Evolutionary conservation across 1,284 basidiomycete genomes (phyloP), one percentile per base, ranked within the genome.

Genomic region (Bjerkandera adusta): DNA sequence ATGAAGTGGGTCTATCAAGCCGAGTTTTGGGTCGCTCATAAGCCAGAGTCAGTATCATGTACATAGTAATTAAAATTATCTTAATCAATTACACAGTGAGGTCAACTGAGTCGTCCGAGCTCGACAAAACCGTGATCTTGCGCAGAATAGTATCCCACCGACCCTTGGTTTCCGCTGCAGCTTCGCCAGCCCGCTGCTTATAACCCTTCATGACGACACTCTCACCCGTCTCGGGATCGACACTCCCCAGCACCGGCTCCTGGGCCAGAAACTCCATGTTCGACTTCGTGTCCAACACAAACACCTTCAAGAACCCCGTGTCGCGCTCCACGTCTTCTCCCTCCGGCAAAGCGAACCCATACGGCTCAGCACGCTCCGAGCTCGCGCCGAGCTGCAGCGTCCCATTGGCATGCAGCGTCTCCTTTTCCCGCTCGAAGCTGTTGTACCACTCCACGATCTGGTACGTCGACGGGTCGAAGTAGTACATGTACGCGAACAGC

Each of bases 1-100:
- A 83, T 83, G 80, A 68, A 68, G 21, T 83, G 79, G 79, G 67
- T 81, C 7, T 84, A 84, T 57, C 68, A 73, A 54, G 76, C 81
- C 0, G 81, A 83, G 57, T 83, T 83, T 61, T 85, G 81, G 80
- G 74, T 79, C 10, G 81, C 79, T 1, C 68, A 58, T 37, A 83
- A 76, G 47, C 36, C 40, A 4, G 35, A 26, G 16, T 22, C 18
- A 35, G 5, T 11, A 22, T 32, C 13, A 16, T 13, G 15, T n/a
- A 40, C 22, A 24, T 8, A 38, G 21, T 5, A 22, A 13, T 20
- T 24, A 20, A 21, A 22, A 20, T 30, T 30, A n/a, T n/a, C n/a
- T n/a, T n/a, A n/a, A n/a, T n/a, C 10, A n/a, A n/a, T 15, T 30
- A 10, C 29, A 30, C 29, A n/a, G n/a, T 30, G 29, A n/a, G 29